A percentile compares a stretch with the other conserved stretches of the same genome.
phyloP scores from a whole-genome alignment of 768 basidiomycete species.

The Pleurotus platypus region DNA sequence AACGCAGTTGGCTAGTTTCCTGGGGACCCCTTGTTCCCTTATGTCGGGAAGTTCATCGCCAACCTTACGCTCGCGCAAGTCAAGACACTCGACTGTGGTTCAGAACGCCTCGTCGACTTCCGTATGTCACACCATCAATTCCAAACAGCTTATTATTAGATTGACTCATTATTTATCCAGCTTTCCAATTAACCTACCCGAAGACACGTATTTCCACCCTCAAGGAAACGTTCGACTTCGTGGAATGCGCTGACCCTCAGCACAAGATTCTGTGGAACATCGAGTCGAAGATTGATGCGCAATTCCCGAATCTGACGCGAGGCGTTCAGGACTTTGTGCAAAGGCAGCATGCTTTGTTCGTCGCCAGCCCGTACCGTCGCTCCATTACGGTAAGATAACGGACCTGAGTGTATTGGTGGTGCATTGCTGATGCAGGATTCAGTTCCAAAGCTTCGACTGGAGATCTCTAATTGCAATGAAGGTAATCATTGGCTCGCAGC shows the following conservation, averaged over 20 bases:
- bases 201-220: constrained; percentile 72
- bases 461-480: constrained; percentile 72
- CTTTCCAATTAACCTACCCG: constrained; percentile 62
- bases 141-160: not conserved
- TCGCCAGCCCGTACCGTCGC: constrained; percentile 53
- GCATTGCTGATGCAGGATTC: not conserved
- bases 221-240: constrained; percentile 72
- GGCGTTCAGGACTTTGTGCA: constrained; percentile 58
- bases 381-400: constrained; percentile 54
- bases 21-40: constrained; percentile 62
- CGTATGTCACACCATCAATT: constrained; percentile 38
- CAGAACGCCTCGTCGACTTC: constrained; percentile 51
- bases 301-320: constrained; percentile 45
- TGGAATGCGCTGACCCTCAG: constrained; percentile 64
- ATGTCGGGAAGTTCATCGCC: constrained; percentile 74
- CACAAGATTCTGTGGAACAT: constrained; percentile 70
- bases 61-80: constrained; percentile 77
- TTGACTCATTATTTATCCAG: constrained; percentile 24
- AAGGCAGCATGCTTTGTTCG: constrained; percentile 57
- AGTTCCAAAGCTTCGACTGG: constrained; percentile 88
- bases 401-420: too few species aligned
- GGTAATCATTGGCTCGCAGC: constrained; percentile 23
- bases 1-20: constrained; percentile 34
- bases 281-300: constrained; percentile 71
- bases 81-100: constrained; percentile 80